Base-by-base conservation (phyloP, 177 flowering plant species). In the Vitis hybrid region DNA sequence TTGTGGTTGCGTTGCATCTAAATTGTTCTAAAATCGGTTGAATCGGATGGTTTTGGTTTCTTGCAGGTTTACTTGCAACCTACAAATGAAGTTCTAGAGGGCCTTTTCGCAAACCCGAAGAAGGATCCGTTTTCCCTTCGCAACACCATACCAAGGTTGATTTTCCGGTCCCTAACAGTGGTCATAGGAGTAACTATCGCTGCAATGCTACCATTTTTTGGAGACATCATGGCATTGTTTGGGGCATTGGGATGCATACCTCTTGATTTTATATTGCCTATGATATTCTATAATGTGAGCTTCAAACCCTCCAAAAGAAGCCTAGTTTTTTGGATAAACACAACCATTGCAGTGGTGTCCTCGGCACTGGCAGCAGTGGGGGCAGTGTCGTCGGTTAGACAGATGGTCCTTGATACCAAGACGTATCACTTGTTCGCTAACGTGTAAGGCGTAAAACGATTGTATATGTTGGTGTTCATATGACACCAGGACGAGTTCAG, bases 171-270 rank as follows among this genome's bases (percentile, higher is more conserved):
- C 0, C 17, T 82, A 7, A 63, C 80, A 2, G 80, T 82, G 19
- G 18, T 74, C n/a, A 15, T 69, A 18, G 83, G 80, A 1, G 67
- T 78, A 17, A 5, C 56, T 1, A 1, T 80, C 6, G 85, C 82
- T 0, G 75, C 85, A 34, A 78, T 82, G 82, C 52, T 82, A 1
- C 85, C 85, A 8, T 82, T 82, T 71, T 80, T 82, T 10, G 83
- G 83, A 32, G 85, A 80, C 58, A 66, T 82, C 15, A 72, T 62
- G 59, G 79, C 83, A 4, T 21, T 83, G 19, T 52, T 79, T 5
- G 84, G 84, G 19, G 86, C 82, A 19, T 72, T 75, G 52, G 84
- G 82, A 4, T 72, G 52, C 72, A 76, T 81, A 3, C 86, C 86
- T 30, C 68, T 81, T 1, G 86, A 83, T 56, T 79, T 81, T 62